Base-by-base conservation (phyloP, 208 protist genomes). In the Porcisia hertigi region DNA sequence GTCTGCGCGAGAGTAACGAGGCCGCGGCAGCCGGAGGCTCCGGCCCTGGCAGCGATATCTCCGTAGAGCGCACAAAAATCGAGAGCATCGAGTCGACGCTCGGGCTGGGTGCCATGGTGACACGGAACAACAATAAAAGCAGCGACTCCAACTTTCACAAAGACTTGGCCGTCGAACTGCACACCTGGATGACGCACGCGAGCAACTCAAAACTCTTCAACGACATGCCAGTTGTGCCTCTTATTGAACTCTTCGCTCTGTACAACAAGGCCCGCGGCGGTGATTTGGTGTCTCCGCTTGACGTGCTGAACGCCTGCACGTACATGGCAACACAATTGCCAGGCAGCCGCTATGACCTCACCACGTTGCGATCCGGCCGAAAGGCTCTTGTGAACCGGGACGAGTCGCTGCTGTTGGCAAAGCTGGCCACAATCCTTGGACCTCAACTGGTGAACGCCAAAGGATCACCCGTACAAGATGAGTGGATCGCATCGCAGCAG, bases 81-180 rank as follows among this genome's bases (percentile, higher is more conserved):
- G 88, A 96, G 60, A 94, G 92, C 74, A 94, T 96, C 72, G 92
- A 96, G 79, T 86, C 88, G 9, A 96, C 92, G 47, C 84, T 96
- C 18, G 92, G 92, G 6, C 76, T 96, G 11, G 90, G 92, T 2
- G 77, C 82, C 36, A 83, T 94, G 76, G 88, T 94, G 53, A 81
- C 82, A 20, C 64, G 70, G 47, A 66, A 70, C 25, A 64, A 70
- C 62, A 80, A 60, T 12, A 64, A 9, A 49, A 54, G 69, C 74
- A 82, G 77, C 74, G 65, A 76, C 41, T 69, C 71, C 6, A 67
- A 53, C 41, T 94, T 94, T 72, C 77, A 94, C 73, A 75, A 81
- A 47, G 87, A 91, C 65, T 85, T 96, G 30, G 90, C 88, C 3
- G 39, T 52, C 7, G 90, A 96, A 73, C 74, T 96, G 70, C 92